These are phyloP conservation scores for Lavandula angustifolia DNA, from an alignment of 257 asterid genomes.

Conservation along the genomic window DNA sequence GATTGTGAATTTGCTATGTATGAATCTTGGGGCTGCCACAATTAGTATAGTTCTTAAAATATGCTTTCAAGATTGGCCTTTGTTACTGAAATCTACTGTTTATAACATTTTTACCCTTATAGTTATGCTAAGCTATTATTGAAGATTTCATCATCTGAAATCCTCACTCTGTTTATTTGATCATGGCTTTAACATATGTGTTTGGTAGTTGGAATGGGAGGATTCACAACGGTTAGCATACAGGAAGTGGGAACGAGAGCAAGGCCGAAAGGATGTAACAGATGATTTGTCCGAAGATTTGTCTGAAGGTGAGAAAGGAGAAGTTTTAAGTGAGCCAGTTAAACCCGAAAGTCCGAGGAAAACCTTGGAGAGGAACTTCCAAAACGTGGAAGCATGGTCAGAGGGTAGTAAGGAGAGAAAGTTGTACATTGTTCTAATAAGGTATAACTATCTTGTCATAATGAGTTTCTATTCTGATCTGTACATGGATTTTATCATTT, in stretches of 20 bases:
- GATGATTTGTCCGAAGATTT: slow-evolving; percentile 72
- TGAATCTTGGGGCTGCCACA: too few relatives aligned
- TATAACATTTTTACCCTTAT: too few relatives aligned
- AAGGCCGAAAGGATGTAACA: slow-evolving; percentile 56
- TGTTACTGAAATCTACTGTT: too few relatives aligned
- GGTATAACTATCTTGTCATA: slow-evolving; percentile 39
- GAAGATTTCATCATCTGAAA: too few relatives aligned
- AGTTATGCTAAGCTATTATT: too few relatives aligned
- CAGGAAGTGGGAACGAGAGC: slow-evolving; percentile 49
- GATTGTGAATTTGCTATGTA: too few relatives aligned
- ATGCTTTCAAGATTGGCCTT: too few relatives aligned
- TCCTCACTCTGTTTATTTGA: too few relatives aligned
- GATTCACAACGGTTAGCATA: slow-evolving; percentile 48
- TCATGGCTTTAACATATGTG: slow-evolving; percentile 9
- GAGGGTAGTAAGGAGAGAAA: slow-evolving; percentile 53
- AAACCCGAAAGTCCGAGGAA: slow-evolving; percentile 31
- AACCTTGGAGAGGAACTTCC: slow-evolving; percentile 49
- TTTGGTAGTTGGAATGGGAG: slow-evolving; percentile 63
- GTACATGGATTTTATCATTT: not conserved
- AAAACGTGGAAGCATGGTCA: slow-evolving; percentile 81
- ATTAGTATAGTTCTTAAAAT: too few relatives aligned
- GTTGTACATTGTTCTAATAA: slow-evolving; percentile 64
- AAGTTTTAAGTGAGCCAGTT: slow-evolving; percentile 37
- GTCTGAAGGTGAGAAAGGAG: slow-evolving; percentile 65
- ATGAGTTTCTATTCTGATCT: not conserved